Conservation (phyloP, 2,329 filamentous ascomycete genomes). For the Cladosporium phlei region DNA sequence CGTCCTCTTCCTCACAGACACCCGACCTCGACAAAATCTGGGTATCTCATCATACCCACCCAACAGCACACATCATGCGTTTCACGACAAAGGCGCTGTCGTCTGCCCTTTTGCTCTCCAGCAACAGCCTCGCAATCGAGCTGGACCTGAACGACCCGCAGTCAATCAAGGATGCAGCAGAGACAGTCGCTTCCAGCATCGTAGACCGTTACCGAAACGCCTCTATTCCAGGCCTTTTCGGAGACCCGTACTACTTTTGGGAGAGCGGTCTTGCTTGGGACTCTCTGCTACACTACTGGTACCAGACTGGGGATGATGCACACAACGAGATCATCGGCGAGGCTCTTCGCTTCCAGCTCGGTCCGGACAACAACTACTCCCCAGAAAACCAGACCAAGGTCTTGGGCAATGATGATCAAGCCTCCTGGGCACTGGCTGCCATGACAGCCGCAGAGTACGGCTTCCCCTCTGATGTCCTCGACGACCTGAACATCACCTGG, state of each 20-base stretch:
- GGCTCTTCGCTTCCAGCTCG: conserved; percentile 58
- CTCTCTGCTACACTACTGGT: conserved; percentile 65
- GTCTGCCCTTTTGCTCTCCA: conserved; percentile 2
- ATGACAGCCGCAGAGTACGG: conserved; percentile 74
- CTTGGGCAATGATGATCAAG: conserved; percentile 52
- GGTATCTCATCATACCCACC: no score
- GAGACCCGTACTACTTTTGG: conserved; percentile 52
- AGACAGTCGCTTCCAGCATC: conserved; percentile 16
- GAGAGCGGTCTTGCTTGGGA: conserved; percentile 62
- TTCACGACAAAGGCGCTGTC: neutral
- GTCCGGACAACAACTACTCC: conserved; percentile 58
- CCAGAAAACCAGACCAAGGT: conserved; percentile 35
- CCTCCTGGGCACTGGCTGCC: conserved; percentile 76
- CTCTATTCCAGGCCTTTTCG: conserved; percentile 23
- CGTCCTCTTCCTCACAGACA: no score
- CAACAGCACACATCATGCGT: neutral
- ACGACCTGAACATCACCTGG: conserved; percentile 63
- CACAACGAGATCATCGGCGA: conserved; percentile 59
- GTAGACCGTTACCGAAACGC: conserved; percentile 19
- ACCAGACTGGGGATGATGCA: conserved; percentile 58
- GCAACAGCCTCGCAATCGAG: conserved; percentile 17
- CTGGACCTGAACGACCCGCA: conserved; percentile 19
- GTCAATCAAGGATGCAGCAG: conserved; percentile 14
- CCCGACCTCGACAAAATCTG: no score
- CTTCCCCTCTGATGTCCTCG: conserved; percentile 57